Percentiles rank a stretch among this genome's conserved stretches.
phyloP scores from a whole-genome alignment of 73 alveolate species.

The Paramecium biaurelia region DNA sequence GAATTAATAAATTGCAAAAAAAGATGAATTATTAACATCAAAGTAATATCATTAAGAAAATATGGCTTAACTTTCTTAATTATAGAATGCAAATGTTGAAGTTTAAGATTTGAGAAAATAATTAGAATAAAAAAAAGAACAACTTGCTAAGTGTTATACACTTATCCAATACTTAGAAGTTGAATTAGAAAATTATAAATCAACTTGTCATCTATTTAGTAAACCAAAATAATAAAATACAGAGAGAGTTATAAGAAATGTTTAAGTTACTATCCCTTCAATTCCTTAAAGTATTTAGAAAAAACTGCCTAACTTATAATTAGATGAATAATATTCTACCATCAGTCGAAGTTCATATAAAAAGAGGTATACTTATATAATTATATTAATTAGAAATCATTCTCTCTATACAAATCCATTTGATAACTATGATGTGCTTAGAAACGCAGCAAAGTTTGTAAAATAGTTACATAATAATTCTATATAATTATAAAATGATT shows the following conservation, averaged over 20 bases:
- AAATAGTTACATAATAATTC: background rate
- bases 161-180: background rate
- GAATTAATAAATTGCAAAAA: background rate
- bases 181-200: slow-evolving; percentile 22
- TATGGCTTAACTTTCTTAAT: background rate
- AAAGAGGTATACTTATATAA: background rate
- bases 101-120: background rate
- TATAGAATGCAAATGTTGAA: background rate
- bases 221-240: background rate
- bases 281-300: background rate
- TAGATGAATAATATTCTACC: background rate
- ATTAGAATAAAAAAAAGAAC: background rate
- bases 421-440: background rate
- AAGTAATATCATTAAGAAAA: background rate
- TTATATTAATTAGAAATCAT: background rate
- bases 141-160: background rate
- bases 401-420: slow-evolving; percentile 34
- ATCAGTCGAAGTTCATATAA: background rate
- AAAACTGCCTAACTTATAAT: background rate
- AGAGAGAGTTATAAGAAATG: background rate
- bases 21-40: background rate
- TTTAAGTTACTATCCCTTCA: background rate
- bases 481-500: slow-evolving; percentile 43
- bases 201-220: background rate
- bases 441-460: background rate